phyloP scores from a whole-genome alignment of 2,329 filamentous ascomycete genomes.

The Penicillium sp. region DNA sequence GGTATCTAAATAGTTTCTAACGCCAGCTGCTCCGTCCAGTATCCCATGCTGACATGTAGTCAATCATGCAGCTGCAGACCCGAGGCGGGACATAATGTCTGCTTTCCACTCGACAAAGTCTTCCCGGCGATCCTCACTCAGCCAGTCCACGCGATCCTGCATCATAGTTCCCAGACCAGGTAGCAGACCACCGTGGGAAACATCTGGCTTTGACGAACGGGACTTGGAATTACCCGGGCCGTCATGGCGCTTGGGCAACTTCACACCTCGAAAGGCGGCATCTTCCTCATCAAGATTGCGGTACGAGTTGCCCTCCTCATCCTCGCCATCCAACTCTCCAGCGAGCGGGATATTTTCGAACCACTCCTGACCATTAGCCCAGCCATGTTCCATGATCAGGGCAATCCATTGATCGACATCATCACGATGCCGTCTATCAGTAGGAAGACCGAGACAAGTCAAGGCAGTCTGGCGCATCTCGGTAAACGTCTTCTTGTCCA shows the following conservation, averaged over 20 bases:
- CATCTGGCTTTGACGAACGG: constrained; percentile 9
- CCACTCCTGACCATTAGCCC: constrained; percentile 61
- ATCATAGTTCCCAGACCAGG: constrained; percentile 50
- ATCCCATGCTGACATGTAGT: neutral
- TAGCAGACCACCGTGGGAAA: constrained; percentile 36
- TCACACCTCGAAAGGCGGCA: constrained; percentile 19
- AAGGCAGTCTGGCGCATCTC: constrained; percentile 41
- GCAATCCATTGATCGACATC: constrained; percentile 61
- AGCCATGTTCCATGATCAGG: constrained; percentile 48
- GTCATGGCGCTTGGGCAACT: constrained; percentile 26
- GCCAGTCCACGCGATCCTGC: constrained; percentile 46
- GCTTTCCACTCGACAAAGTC: constrained; percentile 45
- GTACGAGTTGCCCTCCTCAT: constrained; percentile 32
- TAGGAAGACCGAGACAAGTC: constrained; percentile 35
- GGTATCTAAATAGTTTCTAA: constrained; percentile 19
- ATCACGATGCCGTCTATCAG: constrained; percentile 38
- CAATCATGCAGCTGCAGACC: constrained; percentile 23
- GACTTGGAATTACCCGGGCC: constrained; percentile 8
- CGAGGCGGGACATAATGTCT: constrained; percentile 38
- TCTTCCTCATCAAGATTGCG: constrained; percentile 34
- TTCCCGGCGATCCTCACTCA: constrained; percentile 42
- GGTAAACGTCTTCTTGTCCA: constrained; percentile 41
- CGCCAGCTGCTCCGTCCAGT: constrained; percentile 1
- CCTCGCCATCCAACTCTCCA: constrained; percentile 34
- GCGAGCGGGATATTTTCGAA: constrained; percentile 54